Conservation (phyloP, 106 monocot genomes). For the Agapanthus africanus region DNA sequence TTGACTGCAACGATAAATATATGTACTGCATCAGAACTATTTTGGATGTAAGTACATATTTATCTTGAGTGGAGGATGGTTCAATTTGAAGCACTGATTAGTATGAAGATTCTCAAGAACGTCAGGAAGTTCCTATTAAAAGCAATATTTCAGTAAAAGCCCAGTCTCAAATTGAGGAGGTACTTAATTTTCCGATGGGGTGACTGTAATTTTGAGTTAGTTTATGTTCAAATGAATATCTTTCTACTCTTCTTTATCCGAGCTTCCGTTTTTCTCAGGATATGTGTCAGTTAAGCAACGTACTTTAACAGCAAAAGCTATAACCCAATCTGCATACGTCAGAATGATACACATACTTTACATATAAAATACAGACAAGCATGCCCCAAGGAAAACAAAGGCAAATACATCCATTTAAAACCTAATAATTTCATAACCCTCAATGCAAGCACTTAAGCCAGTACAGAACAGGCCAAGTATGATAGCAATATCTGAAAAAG, state of each 20-base stretch:
- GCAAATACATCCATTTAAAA: too few relatives aligned
- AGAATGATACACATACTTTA: not conserved
- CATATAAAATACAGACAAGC: too few relatives aligned
- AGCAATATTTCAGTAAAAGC: not conserved
- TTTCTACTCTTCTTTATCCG: slow-evolving; percentile 65
- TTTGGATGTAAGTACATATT: not conserved
- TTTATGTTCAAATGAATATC: slow-evolving; percentile 14
- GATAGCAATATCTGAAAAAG: not conserved
- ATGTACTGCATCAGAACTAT: not conserved
- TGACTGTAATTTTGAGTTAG: not conserved
- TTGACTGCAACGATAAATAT: slow-evolving; percentile 42
- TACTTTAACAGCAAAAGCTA: not conserved
- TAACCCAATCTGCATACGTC: not conserved
- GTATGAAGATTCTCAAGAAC: not conserved
- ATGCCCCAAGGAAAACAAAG: too few relatives aligned
- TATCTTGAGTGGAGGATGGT: not conserved
- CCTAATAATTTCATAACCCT: too few relatives aligned
- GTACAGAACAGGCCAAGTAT: too few relatives aligned
- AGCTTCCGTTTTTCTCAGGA: slow-evolving; percentile 40
- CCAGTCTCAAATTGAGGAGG: not conserved
- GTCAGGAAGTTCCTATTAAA: too few relatives aligned
- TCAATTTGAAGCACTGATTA: not conserved
- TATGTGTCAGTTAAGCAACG: not conserved
- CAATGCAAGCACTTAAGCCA: too few relatives aligned
- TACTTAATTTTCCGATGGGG: not conserved